Percentiles rank a stretch among this genome's conserved stretches.
These are phyloP conservation scores for Podochytrium sp. DNA, from an alignment of 192 early-diverging fungal genomes.

Conservation along the genomic window DNA sequence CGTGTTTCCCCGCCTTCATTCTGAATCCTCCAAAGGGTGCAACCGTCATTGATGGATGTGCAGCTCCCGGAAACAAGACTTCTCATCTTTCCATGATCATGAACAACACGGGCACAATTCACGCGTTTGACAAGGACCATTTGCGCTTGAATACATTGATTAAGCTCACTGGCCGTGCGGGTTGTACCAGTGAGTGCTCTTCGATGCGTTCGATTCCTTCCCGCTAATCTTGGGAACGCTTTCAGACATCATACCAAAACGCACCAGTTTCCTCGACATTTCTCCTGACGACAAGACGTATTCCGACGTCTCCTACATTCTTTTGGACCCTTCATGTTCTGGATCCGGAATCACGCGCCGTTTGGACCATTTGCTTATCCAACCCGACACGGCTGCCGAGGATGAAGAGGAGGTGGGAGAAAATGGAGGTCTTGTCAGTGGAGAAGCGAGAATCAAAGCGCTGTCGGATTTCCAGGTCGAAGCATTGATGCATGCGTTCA, in stretches of 20 bases:
- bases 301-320: constrained; percentile 72
- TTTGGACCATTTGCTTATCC: constrained; percentile 78
- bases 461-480: constrained; percentile 87
- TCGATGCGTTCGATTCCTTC: too few relatives aligned
- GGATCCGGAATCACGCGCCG: constrained; percentile 93
- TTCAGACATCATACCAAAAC: constrained; percentile 70
- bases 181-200: constrained; percentile 76
- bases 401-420: constrained; percentile 32
- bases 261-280: constrained; percentile 79
- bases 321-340: constrained; percentile 95
- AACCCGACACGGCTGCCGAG: constrained; percentile 33
- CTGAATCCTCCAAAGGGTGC: constrained; percentile 59
- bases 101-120: constrained; percentile 83
- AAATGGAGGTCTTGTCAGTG: constrained; percentile 26
- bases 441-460: constrained; percentile 64
- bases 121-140: constrained; percentile 89
- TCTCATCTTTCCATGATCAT: constrained; percentile 89
- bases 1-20: constrained; percentile 70
- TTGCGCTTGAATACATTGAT: constrained; percentile 74
- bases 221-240: too few relatives aligned
- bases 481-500: constrained; percentile 77
- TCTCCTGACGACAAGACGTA: constrained; percentile 70
- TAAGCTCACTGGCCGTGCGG: constrained; percentile 73
- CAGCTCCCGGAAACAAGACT: constrained; percentile 98
- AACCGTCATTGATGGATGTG: constrained; percentile 91